Evolutionary conservation across 176 grass and related monocot genomes (phyloP), one percentile per base, ranked within the genome.

Genomic region (Sorghum bicolor): DNA sequence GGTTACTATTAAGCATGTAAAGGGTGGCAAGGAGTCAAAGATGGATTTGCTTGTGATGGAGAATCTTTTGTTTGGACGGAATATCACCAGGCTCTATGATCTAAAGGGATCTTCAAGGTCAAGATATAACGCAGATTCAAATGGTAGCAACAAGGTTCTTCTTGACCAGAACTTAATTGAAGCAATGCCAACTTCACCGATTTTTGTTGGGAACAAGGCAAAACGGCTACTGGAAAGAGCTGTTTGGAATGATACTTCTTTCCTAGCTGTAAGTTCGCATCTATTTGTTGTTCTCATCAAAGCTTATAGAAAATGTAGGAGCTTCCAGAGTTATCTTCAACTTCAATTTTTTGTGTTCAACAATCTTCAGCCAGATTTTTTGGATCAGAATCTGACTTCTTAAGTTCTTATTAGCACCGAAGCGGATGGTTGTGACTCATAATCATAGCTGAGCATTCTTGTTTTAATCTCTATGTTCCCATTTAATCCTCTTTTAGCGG

Each of bases 171-270:
- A 98, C 83, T 93, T 98, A 80, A 92, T 98, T 32, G 96, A 98
- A 70, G 89, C 93, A 67, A 98, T 98, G 96, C 96, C 96, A 48
- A 98, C 85, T n/a, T 98, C 96, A 19, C 96, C 96, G 7, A 98
- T 98, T 92, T 98, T 98, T 87, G 93, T 98, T n/a, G 96, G 96
- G 79, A 95, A 98, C 89, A 98, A 98, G 80, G 96, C 96, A 55
- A 98, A 98, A 68, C 81, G 96, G 69, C 72, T 98, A 38, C 75
- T 98, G 39, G 96, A 94, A 88, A 93, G 96, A 77, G 96, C 96
- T 90, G 93, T 98, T 85, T 98, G 96, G 96, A 98, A 98, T 32
- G 96, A 98, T 81, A 95, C 96, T 78, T 83, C 89, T 66, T 98
- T 98, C 93, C 91, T 98, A 65, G 96, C 96, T 66, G 96, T 98